These are phyloP conservation scores for Irpex rosettiformis DNA, from an alignment of 1,284 basidiomycete species.

Conservation along the genomic window DNA sequence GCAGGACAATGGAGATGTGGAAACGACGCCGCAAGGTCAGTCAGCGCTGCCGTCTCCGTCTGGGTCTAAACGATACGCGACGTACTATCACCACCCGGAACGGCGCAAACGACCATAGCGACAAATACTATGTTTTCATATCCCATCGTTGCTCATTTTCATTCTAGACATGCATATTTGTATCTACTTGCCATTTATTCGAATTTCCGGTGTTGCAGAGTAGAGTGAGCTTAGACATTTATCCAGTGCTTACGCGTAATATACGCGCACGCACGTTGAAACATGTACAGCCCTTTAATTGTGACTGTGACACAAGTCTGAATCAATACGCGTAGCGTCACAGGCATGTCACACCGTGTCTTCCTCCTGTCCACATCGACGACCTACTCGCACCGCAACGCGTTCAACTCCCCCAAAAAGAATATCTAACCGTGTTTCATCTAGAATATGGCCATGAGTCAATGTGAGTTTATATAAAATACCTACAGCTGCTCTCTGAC, in stretches of 20 bases:
- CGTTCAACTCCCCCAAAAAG: neutral
- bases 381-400: neutral
- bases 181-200: no score
- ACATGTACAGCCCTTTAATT: no score
- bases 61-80: slow-evolving; percentile 47
- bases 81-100: slow-evolving; percentile 76
- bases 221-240: no score
- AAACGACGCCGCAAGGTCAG: slow-evolving; percentile 13
- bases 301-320: neutral
- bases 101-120: slow-evolving; percentile 40
- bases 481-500: neutral
- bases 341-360: slow-evolving; percentile 12
- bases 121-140: neutral
- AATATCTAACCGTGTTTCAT: neutral
- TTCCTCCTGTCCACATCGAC: slow-evolving; percentile 1
- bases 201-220: no score
- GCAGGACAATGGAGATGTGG: slow-evolving; percentile 10
- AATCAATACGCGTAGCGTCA: slow-evolving; percentile 13
- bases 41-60: slow-evolving; percentile 6
- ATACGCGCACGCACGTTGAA: no score
- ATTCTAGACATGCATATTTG: neutral
- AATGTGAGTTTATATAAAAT: slow-evolving; percentile 31
- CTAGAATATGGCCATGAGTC: slow-evolving; percentile 35
- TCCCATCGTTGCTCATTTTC: neutral
- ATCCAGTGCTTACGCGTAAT: no score